A percentile compares a stretch with the other conserved stretches of the same genome.
phyloP scores from a whole-genome alignment of 768 basidiomycete species.

The Udeniomyces megalosporus region DNA sequence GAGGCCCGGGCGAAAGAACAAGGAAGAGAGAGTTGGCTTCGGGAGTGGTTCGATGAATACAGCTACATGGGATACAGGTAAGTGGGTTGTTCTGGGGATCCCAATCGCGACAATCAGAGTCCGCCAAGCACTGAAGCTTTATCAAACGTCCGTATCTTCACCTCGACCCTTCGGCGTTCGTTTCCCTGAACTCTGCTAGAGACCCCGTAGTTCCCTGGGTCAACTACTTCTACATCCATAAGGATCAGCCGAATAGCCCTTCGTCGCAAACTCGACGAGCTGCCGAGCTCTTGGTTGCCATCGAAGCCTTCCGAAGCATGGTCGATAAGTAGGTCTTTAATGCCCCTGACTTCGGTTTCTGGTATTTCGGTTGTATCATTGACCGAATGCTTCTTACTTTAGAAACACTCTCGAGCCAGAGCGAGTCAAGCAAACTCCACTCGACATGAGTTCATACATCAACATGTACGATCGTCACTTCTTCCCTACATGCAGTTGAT shows the following conservation, averaged over 20 bases:
- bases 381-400: not conserved
- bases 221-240: conserved; percentile 87
- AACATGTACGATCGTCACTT: conserved; percentile 51
- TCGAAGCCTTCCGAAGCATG: conserved; percentile 67
- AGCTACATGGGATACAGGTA: conserved; percentile 69
- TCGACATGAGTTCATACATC: conserved; percentile 88
- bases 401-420: conserved; percentile 76
- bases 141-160: no score
- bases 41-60: conserved; percentile 93
- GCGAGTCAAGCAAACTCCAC: conserved; percentile 54
- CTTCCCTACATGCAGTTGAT: not conserved
- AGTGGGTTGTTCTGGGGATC: no score
- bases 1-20: conserved; percentile 49
- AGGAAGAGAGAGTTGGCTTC: conserved; percentile 61
- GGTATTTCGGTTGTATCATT: not conserved
- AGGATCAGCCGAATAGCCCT: conserved; percentile 39
- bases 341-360: not conserved
- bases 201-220: conserved; percentile 84
- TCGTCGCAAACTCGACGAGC: conserved; percentile 50
- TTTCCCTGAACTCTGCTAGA: conserved; percentile 28
- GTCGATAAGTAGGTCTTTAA: conserved; percentile 50
- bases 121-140: no score
- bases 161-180: no score
- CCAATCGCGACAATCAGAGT: no score
- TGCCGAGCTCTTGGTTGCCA: conserved; percentile 66